phyloP scores from a whole-genome alignment of 768 basidiomycete species.

The Rhizopogon vinicolor region DNA sequence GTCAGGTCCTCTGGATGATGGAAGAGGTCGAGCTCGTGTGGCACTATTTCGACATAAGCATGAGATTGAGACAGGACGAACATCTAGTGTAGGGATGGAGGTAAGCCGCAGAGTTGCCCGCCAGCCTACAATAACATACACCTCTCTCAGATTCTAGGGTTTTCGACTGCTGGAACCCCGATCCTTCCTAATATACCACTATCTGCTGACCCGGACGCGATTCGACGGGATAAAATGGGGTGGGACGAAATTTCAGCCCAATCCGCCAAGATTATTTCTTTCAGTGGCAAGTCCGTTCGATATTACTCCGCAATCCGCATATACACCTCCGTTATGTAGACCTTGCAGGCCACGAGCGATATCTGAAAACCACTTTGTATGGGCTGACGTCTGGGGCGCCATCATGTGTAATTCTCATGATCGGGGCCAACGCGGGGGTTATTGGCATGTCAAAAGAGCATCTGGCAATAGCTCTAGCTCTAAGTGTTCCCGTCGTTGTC shows the following conservation, averaged over 20 bases:
- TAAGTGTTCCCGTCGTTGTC: constrained; percentile 90
- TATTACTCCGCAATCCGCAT: neutral
- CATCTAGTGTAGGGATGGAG: constrained; percentile 97
- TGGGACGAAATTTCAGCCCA: constrained; percentile 95
- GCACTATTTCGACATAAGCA: constrained; percentile 95
- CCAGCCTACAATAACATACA: neutral
- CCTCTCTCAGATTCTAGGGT: constrained; percentile 73
- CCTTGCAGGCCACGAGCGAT: constrained; percentile 93
- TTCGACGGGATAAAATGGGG: constrained; percentile 80
- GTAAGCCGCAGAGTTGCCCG: constrained; percentile 35
- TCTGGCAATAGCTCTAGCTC: constrained; percentile 87
- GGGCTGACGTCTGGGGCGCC: constrained; percentile 93
- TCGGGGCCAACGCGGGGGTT: constrained; percentile 90
- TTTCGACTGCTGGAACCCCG: constrained; percentile 68
- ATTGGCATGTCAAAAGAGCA: constrained; percentile 97
- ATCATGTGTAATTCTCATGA: constrained; percentile 87
- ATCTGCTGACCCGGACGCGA: constrained; percentile 54
- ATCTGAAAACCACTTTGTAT: constrained; percentile 89
- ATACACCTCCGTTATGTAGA: constrained; percentile 43
- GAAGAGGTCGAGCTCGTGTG: constrained; percentile 77
- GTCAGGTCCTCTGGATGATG: constrained; percentile 73
- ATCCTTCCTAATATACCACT: constrained; percentile 66
- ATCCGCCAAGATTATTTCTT: constrained; percentile 90
- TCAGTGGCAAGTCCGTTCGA: constrained; percentile 56
- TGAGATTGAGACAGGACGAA: constrained; percentile 93